Evolutionary conservation across 192 early-diverging fungal species (phyloP).

Genomic region (Backusella australiensis): DNA sequence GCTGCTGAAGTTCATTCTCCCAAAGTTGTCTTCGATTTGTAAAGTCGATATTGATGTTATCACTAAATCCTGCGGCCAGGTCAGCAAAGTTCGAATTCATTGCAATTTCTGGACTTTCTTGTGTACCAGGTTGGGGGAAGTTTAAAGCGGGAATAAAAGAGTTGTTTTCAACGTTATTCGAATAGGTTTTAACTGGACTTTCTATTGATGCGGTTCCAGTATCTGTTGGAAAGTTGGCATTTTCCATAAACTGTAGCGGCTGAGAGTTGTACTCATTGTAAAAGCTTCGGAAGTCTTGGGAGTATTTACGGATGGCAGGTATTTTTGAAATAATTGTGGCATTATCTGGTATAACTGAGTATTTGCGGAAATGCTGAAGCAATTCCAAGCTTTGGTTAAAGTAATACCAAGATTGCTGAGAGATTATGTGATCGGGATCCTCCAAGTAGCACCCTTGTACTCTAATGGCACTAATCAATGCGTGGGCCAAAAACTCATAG

Average conservation of each 20-base stretch:
- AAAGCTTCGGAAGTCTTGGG: not conserved
- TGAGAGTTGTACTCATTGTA: not conserved
- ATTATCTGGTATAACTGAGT: not conserved
- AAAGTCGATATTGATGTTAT: not conserved
- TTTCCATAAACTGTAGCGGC: not conserved
- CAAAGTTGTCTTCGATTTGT: not conserved
- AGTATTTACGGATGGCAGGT: not conserved
- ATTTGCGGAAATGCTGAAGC: not conserved
- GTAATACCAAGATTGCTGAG: not conserved
- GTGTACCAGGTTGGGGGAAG: not conserved
- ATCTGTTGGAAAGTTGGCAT: not conserved
- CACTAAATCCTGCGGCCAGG: not conserved
- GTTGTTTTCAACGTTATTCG: not conserved
- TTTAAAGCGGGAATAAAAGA: not conserved
- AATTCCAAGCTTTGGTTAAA: not conserved
- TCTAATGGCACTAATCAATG: not conserved
- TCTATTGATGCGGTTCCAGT: not conserved
- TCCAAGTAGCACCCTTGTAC: not conserved
- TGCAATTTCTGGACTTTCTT: not conserved
- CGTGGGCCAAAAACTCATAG: conserved; percentile 1
- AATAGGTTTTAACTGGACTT: not conserved
- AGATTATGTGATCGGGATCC: not conserved
- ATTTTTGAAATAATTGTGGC: not conserved
- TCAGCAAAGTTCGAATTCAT: not conserved
- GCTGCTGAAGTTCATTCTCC: not conserved